Base-by-base conservation (phyloP, 78 protist genomes). In the Pigoraptor vietnamica region DNA sequence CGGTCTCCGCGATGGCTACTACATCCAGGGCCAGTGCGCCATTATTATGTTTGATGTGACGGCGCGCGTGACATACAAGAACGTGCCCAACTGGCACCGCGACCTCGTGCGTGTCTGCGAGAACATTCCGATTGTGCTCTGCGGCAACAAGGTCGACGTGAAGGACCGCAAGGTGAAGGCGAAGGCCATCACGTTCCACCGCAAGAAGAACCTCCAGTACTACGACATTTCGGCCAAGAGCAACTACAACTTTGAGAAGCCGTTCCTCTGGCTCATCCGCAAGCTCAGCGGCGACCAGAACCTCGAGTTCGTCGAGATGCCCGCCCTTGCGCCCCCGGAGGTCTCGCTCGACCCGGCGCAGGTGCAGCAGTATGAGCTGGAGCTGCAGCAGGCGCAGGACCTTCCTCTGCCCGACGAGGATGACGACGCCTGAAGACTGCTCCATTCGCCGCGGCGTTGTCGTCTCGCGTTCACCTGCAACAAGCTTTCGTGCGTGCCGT, bases 1-100 rank as follows among this genome's bases (percentile, higher is more conserved):
- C 23, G 99, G 99, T 33, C 95, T 99, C 36, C 97, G 99, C 86
- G 99, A 98, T 89, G 99, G 99, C 39, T 98, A 98, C 95, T 99
- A 98, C 94, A 93, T 96, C 87, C 91, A 86, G 90, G 91, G 83
- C 83, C 96, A 98, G 89, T 94, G 98, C 90, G 99, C 99, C 87
- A 98, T 99, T 92, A 97, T 99, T 95, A 98, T 99, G 99, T 99
- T 99, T 94, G 99, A 99, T 87, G 99, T 99, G 55, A 99, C 99
- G 21, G 95, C 99, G 32, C 97, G 99, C 48, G 55, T 94, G 37
- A 98, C 99, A 34, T 99, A 99, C 99, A 97, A 97, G 95, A 94
- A 95, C 94, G 99, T 98, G 81, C 98, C 99, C 89, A 97, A 92
- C 96, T 99, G 99, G 99, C 96, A 99, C 96, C 86, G 97, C 40